Evolutionary conservation across 208 protist genomes (phyloP), one percentile per base, ranked within the genome.

Genomic region (Acanthamoeba culbertsoni): DNA sequence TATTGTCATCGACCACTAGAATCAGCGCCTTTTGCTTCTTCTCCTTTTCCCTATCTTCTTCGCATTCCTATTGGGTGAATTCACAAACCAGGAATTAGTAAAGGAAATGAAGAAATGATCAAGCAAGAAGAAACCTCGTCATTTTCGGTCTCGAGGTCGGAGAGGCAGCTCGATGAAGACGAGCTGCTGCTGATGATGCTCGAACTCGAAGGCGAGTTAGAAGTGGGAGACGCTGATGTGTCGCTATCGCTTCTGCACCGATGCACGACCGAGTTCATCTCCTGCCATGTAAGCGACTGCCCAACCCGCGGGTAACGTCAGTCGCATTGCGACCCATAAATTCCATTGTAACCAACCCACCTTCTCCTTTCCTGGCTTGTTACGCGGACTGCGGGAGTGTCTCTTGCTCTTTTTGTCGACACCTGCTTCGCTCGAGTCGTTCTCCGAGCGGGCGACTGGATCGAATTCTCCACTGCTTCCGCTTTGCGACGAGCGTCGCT

Each of bases 1-100:
- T 84, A 45, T 84, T 84, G 73, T 84, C 73, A 23, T 84, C 73
- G 7, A 84, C 73, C 73, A 84, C 73, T 2, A 84, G 73, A 45
- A 84, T 84, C 43, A 84, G 73, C 73, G 73, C 73, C n/a, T 84
- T 84, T 45, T 84, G 48, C 43, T 84, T 84, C 40, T 84, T 84
- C 73, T 84, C 40, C 45, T 84, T 45, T 28, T 84, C 73, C 28
- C 73, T 51, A 28, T 84, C 73, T 23, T 84, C 73, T 45, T 84
- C 73, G 35, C 35, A 43, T 33, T 84, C 73, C 73, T 84, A 16
- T 20, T 79, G 16, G 28, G n/a, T n/a, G n/a, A 37, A 1, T 18
- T 26, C 2, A 75, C 1, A 75, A 8, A 40, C 31, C 5, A 3
- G 16, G 62, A 0, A 8, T 26, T 16, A 42, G 31, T 23, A 7